Evolutionary conservation across 2,329 filamentous ascomycete genomes (phyloP).

Genomic region (Arthroderma sp.): DNA sequence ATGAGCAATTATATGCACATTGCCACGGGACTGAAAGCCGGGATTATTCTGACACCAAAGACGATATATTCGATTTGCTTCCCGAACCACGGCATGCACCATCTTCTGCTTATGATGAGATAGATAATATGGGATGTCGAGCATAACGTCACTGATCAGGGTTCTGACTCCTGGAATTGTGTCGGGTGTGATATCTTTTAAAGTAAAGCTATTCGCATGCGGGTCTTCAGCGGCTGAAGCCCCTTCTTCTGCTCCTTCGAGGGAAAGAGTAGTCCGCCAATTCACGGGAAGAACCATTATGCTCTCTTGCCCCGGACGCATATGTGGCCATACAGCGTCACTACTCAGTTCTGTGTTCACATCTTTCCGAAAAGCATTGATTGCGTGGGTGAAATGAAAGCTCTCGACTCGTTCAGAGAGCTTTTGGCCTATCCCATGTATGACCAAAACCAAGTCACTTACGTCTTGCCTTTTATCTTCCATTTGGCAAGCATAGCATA

Average conservation of each 20-base stretch:
- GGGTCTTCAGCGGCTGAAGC: conserved; percentile 41
- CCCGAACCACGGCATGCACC: conserved; percentile 73
- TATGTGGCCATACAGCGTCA: conserved; percentile 58
- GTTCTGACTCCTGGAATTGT: conserved; percentile 86
- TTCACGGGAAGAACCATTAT: conserved; percentile 94
- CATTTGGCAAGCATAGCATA: conserved; percentile 47
- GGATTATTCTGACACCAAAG: conserved; percentile 93
- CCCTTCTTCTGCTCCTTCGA: conserved; percentile 64
- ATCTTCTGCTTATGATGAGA: conserved; percentile 93
- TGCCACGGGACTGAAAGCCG: conserved; percentile 65
- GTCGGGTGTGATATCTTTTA: conserved; percentile 84
- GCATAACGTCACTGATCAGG: conserved; percentile 94
- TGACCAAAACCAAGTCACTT: conserved; percentile 77
- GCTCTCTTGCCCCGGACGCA: conserved; percentile 67
- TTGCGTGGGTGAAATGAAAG: conserved; percentile 92
- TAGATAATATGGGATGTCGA: conserved; percentile 95
- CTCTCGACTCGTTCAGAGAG: conserved; percentile 88
- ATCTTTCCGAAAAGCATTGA: conserved; percentile 76
- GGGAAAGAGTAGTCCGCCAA: conserved; percentile 78
- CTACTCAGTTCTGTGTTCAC: conserved; percentile 74
- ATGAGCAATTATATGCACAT: conserved; percentile 85
- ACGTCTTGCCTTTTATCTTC: conserved; percentile 57
- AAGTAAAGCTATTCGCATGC: conserved; percentile 49
- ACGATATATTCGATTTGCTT: conserved; percentile 91
- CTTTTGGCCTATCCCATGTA: conserved; percentile 95